A percentile compares a stretch with the other conserved stretches of the same genome.
Evolutionary conservation across 805 yeast genomes (phyloP).

Genomic region (Wickerhamiella slavikovae): DNA sequence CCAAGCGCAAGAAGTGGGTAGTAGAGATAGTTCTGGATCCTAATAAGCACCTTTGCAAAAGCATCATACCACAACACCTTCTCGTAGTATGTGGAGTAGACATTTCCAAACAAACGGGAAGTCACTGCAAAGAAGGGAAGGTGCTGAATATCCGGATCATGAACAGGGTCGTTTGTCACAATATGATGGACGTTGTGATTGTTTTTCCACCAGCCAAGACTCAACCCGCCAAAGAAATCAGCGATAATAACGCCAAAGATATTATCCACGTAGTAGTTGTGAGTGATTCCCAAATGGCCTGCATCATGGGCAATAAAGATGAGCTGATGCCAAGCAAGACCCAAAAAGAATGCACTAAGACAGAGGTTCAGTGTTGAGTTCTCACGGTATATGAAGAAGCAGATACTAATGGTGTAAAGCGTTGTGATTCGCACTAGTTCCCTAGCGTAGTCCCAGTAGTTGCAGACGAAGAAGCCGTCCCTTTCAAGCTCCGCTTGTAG

Average conservation of each 20-base stretch:
- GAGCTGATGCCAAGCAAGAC: conserved; percentile 74
- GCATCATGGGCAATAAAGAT: conserved; percentile 82
- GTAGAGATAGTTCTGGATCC: conserved; percentile 46
- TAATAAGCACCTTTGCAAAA: conserved; percentile 36
- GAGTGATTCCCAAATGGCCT: conserved; percentile 70
- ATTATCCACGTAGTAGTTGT: conserved; percentile 57
- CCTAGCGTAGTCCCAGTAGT: conserved; percentile 50
- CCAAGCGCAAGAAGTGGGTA: conserved; percentile 70
- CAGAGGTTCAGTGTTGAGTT: conserved; percentile 19
- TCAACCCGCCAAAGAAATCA: conserved; percentile 67
- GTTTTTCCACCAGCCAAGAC: conserved; percentile 88
- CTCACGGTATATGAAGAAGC: conserved; percentile 22
- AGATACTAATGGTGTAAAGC: conserved; percentile 29
- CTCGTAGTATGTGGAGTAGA: conserved; percentile 68
- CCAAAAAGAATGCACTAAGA: conserved; percentile 44
- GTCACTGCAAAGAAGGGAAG: conserved; percentile 80
- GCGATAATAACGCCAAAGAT: conserved; percentile 54
- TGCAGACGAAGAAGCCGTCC: conserved; percentile 50
- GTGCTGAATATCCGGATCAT: conserved; percentile 89
- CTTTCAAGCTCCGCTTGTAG: conserved; percentile 35
- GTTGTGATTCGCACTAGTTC: conserved; percentile 42
- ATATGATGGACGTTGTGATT: conserved; percentile 88
- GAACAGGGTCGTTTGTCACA: conserved; percentile 80
- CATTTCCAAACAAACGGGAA: conserved; percentile 40
- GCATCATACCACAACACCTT: conserved; percentile 45